These are phyloP conservation scores for Panicum hallii DNA, from an alignment of 202 grass and related monocot genomes.

Conservation along the genomic window DNA sequence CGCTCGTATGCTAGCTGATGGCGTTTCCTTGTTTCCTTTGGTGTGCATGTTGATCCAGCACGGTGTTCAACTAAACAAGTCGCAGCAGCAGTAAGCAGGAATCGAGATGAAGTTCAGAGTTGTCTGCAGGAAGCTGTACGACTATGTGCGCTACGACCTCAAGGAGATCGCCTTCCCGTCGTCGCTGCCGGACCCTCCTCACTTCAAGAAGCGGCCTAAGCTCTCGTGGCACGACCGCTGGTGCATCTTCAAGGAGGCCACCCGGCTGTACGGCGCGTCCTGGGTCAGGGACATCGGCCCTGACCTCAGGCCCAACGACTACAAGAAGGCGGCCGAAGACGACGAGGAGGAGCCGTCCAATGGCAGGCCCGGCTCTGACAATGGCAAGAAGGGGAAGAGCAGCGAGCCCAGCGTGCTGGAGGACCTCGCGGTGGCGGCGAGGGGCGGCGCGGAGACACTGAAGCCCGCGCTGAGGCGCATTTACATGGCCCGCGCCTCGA, in stretches of 20 bases:
- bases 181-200: slow-evolving; percentile 67
- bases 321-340: slow-evolving; percentile 29
- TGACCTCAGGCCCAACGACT: slow-evolving; percentile 70
- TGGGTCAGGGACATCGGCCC: slow-evolving; percentile 77
- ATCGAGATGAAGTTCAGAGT: slow-evolving; percentile 68
- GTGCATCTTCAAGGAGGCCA: slow-evolving; percentile 70
- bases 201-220: slow-evolving; percentile 57
- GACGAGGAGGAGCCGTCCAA: not conserved
- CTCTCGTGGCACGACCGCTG: slow-evolving; percentile 59
- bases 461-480: slow-evolving; percentile 57
- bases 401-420: slow-evolving; percentile 59
- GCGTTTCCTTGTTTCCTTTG: not conserved
- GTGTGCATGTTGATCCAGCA: not conserved
- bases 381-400: slow-evolving; percentile 27
- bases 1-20: not conserved
- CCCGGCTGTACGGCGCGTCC: slow-evolving; percentile 63
- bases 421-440: slow-evolving; percentile 55
- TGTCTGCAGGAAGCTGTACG: slow-evolving; percentile 64
- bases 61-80: not conserved
- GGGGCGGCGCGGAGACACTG: slow-evolving; percentile 67
- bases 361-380: not conserved
- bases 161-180: slow-evolving; percentile 86
- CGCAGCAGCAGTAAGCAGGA: not conserved
- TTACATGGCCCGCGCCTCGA: slow-evolving; percentile 67
- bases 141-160: slow-evolving; percentile 70